Base-by-base conservation (phyloP, 257 asterid genomes). In the Eustoma russellianum region DNA sequence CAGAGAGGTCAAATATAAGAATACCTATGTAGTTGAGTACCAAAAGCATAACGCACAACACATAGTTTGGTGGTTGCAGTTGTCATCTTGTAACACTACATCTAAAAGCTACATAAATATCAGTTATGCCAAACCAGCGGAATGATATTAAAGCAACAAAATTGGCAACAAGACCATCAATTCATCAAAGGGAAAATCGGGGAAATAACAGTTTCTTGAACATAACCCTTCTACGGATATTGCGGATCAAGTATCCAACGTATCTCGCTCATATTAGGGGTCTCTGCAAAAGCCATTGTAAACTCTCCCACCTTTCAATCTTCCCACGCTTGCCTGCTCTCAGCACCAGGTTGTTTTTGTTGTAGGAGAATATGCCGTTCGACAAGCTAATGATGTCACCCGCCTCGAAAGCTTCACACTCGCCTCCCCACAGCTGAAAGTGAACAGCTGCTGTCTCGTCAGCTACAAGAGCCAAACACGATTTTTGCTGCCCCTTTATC, bases 391-490 rank as follows among this genome's bases (percentile, higher is more conserved):
- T 14, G 19, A 90, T 81, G 57, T 86, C 87, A 6, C 92, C 92
- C 0, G 79, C 65, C 61, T 77, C 72, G 35, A 86, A 79, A 0
- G 77, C 79, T 5, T 80, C 82, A 55, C 96, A 83, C 66, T 90
- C 88, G 17, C 72, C 88, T 2, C 86, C 90, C 86, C 91, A 81
- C 18, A 81, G 58, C 71, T 86, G 82, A 56, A 89, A 79, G 77
- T 89, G 95, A 43, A 86, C 90, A 0, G 95, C 83, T 19, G 95
- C 97, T 0, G 88, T 85, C 70, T 89, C 93, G 52, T 83, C 94
- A 1, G 94, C 95, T 54, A 70, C 95, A 60, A 82, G 72, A 2
- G 86, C 80, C 53, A 81, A 68, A 54, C 88, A 70, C 16, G 74
- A 65, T 72, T 61, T 78, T 46, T 48, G 48, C 11, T 74, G 83